Evolutionary conservation across 1,284 basidiomycete species (phyloP), one percentile per base, ranked within the genome.

Genomic region (Paramarasmius palmivorus): DNA sequence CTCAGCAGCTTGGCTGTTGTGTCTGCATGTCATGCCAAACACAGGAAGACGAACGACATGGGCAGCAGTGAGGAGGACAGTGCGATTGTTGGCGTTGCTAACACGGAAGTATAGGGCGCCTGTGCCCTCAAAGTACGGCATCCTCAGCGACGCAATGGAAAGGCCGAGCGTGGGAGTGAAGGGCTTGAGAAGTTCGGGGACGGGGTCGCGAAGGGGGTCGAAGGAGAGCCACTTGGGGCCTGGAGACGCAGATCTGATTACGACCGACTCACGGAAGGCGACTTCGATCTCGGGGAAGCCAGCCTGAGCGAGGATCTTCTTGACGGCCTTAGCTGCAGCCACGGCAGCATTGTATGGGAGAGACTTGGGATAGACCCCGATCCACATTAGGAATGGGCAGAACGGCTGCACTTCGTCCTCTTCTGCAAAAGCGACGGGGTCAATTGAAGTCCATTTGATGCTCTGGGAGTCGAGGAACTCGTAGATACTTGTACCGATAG

Each of bases 41-140:
- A 60, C 50, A 12, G 60, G 60, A 10, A 53, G 52, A 53, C 68
- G 57, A 52, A 66, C 23, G 50, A 67, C 59, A 50, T 67, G 65
- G 20, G 63, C 52, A 25, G 60, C 60, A 6, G 65, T 66, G 36
- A 67, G 20, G 26, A 64, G 52, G 55, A 25, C 62, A 53, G 50
- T 41, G 45, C 35, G 25, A 25, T 42, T 56, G 7, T 19, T 8
- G 9, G 7, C 17, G 17, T 40, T 40, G 7, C 17, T 40, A 7
- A 9, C 44, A 45, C 40, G 25, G 45, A 59, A 23, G 37, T 47
- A 58, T 26, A 56, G 47, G 34, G 50, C 58, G 3, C 49, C 59
- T 5, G 49, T 50, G 20, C 49, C 49, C 37, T 32, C 49, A 20
- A 32, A 8, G 20, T 32, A 36, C 46, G 22, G 38, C 12, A 15